Conservation (phyloP, 768 basidiomycete species). For the Mycena venus region DNA sequence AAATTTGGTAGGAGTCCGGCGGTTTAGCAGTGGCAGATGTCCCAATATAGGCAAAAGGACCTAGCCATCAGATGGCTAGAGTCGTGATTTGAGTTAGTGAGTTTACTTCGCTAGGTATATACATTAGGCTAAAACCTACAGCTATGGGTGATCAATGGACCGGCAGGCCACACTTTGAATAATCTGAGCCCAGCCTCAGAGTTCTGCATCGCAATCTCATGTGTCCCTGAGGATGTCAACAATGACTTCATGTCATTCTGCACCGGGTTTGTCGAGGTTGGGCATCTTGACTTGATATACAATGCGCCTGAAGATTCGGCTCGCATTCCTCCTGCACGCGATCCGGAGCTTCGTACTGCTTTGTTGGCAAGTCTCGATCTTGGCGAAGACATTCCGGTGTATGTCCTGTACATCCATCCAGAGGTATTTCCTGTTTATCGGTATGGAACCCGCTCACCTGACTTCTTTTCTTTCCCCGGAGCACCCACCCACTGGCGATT, state of each 20-base stretch:
- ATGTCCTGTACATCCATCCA: not conserved
- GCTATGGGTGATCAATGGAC: too few relatives aligned
- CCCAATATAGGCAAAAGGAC: too few relatives aligned
- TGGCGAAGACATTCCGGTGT: not conserved
- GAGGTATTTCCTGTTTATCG: not conserved
- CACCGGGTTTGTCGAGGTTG: not conserved
- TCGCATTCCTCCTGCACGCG: not conserved
- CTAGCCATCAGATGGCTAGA: too few relatives aligned
- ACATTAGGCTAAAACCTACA: too few relatives aligned
- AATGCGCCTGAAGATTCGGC: not conserved
- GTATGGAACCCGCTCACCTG: not conserved
- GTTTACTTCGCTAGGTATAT: too few relatives aligned
- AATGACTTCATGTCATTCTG: not conserved
- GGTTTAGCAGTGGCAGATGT: too few relatives aligned
- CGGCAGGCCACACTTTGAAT: not conserved
- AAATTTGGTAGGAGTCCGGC: too few relatives aligned
- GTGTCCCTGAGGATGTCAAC: not conserved
- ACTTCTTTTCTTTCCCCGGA: not conserved
- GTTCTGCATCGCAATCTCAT: not conserved
- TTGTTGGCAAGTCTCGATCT: not conserved
- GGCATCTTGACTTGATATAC: not conserved
- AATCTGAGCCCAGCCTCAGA: not conserved
- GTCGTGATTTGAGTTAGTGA: too few relatives aligned
- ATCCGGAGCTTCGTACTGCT: not conserved
- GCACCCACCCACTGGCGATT: not conserved